phyloP scores from a whole-genome alignment of 805 yeast species.

The Hanseniaspora lachancei region DNA sequence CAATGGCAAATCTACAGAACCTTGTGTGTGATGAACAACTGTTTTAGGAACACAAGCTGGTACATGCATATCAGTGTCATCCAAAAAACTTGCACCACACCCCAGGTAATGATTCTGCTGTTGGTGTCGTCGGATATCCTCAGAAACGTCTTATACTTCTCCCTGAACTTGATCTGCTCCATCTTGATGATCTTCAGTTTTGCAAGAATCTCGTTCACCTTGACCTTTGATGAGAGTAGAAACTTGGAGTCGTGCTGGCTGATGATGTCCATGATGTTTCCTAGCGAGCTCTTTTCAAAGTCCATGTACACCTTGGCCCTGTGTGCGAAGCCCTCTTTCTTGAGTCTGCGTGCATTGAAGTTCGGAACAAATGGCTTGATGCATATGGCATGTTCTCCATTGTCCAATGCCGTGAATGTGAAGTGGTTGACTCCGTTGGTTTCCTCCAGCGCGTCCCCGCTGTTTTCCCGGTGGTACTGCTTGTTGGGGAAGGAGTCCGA shows the following conservation, averaged over 20 bases:
- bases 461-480: background rate
- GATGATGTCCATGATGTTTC: constrained; percentile 46
- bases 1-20: constrained; percentile 52
- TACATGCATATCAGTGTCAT: constrained; percentile 56
- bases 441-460: constrained; percentile 23
- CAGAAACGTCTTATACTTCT: constrained; percentile 64
- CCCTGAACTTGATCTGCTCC: constrained; percentile 52
- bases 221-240: constrained; percentile 33
- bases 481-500: constrained; percentile 1
- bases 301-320: constrained; percentile 62
- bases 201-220: constrained; percentile 43
- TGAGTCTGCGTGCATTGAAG: background rate
- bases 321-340: constrained; percentile 16
- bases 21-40: constrained; percentile 79
- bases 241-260: constrained; percentile 40
- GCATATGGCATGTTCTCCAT: constrained; percentile 79
- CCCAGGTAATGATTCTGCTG: constrained; percentile 58
- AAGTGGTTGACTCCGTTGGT: constrained; percentile 46
- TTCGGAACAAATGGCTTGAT: constrained; percentile 31
- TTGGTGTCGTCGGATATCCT: constrained; percentile 68
- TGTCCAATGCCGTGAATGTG: constrained; percentile 66
- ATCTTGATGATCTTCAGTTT: constrained; percentile 45
- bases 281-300: constrained; percentile 51
- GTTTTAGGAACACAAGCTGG: constrained; percentile 65
- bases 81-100: constrained; percentile 55